These are phyloP conservation scores for thale cress (Arabidopsis thaliana) DNA, from an alignment of 345 rosid genomes.

Conservation along the genomic window TAIR10.1 NC_003076.8:1780501-1781000, in stretches of 20 bases:
- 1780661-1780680: background rate
- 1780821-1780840: conserved; percentile 88
- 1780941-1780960: background rate
- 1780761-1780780: conserved; percentile 67
- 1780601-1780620: background rate
- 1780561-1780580: background rate
- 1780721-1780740: background rate
- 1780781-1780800: conserved; percentile 99
- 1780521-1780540: background rate
- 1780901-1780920: background rate
- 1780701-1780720: background rate
- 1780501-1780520: background rate
- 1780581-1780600: background rate
- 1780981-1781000: conserved; percentile 19
- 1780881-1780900: background rate
- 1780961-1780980: background rate
- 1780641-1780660: background rate
- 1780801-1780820: conserved; percentile 72
- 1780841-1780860: conserved; percentile 63
- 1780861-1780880: conserved; percentile 11
- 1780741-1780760: conserved; percentile 2
- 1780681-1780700: conserved; percentile 20
- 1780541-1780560: background rate
- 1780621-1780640: background rate
- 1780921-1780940: background rate